phyloP scores from a whole-genome alignment of 257 asterid genomes.

The Eucommia ulmoides region DNA sequence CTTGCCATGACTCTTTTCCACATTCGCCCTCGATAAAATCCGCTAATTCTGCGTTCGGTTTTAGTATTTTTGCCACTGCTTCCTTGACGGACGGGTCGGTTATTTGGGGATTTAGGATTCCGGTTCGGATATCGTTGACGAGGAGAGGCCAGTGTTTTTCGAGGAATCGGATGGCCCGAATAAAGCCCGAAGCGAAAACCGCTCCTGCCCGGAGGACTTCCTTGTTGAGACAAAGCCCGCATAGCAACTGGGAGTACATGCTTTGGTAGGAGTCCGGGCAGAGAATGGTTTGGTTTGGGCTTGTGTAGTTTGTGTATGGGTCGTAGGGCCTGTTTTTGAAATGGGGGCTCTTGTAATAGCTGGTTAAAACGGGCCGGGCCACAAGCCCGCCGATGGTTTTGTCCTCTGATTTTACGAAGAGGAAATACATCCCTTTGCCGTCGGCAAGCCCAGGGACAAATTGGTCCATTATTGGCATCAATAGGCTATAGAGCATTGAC shows the following conservation, averaged over 20 bases:
- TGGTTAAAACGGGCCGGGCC: conserved; percentile 29
- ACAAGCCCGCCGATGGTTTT: conserved; percentile 28
- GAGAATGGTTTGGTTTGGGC: conserved; percentile 28
- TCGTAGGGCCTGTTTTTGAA: conserved; percentile 21
- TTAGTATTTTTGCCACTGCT: conserved; percentile 21
- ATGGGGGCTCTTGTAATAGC: conserved; percentile 24
- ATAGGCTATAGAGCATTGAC: conserved; percentile 22
- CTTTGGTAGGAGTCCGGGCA: conserved; percentile 32
- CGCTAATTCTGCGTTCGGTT: conserved; percentile 23
- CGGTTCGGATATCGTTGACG: conserved; percentile 23
- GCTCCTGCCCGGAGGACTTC: conserved; percentile 33
- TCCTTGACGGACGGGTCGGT: conserved; percentile 19
- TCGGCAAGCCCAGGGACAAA: conserved; percentile 23
- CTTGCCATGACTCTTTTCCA: conserved; percentile 23
- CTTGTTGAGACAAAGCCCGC: conserved; percentile 22
- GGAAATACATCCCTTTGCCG: conserved; percentile 31
- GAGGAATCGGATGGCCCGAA: conserved; percentile 30
- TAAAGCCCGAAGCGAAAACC: conserved; percentile 30
- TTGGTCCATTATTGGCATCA: conserved; percentile 35
- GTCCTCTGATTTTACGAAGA: conserved; percentile 22
- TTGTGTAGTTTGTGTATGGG: conserved; percentile 32
- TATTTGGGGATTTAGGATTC: conserved; percentile 15
- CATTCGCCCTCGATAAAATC: conserved; percentile 26
- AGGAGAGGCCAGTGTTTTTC: conserved; percentile 25
- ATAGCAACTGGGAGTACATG: conserved; percentile 39